A percentile compares a stretch with the other conserved stretches of the same genome.
These are phyloP conservation scores for Acer saccharum DNA, from an alignment of 345 rosid genomes.

Conservation along the genomic window DNA sequence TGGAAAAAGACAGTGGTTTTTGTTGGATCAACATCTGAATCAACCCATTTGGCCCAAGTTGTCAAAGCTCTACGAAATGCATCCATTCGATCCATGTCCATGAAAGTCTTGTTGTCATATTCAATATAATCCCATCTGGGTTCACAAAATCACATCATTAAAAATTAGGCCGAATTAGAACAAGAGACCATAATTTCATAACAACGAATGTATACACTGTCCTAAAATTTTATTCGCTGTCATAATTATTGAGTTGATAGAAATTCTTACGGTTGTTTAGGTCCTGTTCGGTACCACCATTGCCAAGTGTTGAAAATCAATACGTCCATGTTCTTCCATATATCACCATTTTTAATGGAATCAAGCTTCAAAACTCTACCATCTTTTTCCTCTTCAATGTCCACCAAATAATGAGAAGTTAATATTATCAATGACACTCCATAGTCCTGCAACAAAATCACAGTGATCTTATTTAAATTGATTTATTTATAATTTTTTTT, in stretches of 20 bases:
- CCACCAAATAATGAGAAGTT: constrained; percentile 47
- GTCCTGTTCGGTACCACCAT: constrained; percentile 70
- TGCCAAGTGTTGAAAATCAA: constrained; percentile 71
- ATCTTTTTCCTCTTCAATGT: constrained; percentile 39
- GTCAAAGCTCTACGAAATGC: constrained; percentile 66
- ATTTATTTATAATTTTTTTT: too few species aligned
- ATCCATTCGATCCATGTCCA: constrained; percentile 77
- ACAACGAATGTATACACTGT: too few species aligned
- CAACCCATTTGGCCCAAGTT: constrained; percentile 92
- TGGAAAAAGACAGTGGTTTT: constrained; percentile 69
- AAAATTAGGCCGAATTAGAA: too few species aligned
- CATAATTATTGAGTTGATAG: background rate
- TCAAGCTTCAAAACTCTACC: constrained; percentile 65
- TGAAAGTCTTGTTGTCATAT: constrained; percentile 39
- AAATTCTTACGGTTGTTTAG: constrained; percentile 53
- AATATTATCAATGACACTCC: constrained; percentile 44
- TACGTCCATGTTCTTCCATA: constrained; percentile 59
- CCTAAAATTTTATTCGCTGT: too few species aligned
- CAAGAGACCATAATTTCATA: too few species aligned
- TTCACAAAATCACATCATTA: background rate
- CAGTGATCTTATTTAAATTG: too few species aligned
- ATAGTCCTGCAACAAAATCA: constrained; percentile 44
- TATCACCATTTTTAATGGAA: constrained; percentile 41
- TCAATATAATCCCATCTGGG: constrained; percentile 80
- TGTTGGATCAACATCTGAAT: constrained; percentile 63